phyloP scores from a whole-genome alignment of 2,329 filamentous ascomycete species.

The Aspergillus thermomutatus region DNA sequence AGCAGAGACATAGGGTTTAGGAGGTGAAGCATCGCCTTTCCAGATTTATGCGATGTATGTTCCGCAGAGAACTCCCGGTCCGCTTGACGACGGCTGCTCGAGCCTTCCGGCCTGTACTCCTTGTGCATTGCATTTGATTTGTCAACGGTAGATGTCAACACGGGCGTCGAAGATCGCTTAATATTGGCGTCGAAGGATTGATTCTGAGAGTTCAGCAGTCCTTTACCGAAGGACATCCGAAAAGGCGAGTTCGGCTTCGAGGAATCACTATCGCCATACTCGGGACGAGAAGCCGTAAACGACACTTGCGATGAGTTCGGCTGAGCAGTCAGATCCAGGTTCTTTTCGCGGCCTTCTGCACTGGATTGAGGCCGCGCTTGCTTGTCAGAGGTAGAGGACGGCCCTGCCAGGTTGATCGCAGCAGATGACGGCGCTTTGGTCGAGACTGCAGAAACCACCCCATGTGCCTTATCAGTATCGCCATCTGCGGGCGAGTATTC shows the following conservation, averaged over 20 bases:
- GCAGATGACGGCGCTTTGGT: conserved; percentile 26
- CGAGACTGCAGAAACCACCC: conserved; percentile 14
- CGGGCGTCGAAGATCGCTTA: conserved; percentile 28
- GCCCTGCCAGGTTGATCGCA: conserved; percentile 25
- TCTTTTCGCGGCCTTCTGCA: conserved; percentile 25
- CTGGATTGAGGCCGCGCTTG: conserved; percentile 29
- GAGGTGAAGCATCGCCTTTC: conserved; percentile 53
- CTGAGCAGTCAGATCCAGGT: conserved; percentile 20
- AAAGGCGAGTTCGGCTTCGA: conserved; percentile 36
- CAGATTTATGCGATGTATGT: conserved; percentile 29
- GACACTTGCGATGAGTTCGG: conserved; percentile 27
- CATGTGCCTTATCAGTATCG: conserved; percentile 22
- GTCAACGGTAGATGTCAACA: conserved; percentile 19
- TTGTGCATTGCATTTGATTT: conserved; percentile 19
- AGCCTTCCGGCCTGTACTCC: conserved; percentile 25
- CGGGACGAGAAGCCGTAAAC: conserved; percentile 15
- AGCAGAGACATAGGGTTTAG: conserved; percentile 61
- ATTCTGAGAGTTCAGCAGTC: conserved; percentile 20
- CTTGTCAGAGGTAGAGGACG: conserved; percentile 24
- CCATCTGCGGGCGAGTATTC: conserved; percentile 19
- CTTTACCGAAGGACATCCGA: conserved; percentile 33
- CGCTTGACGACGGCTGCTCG: conserved; percentile 18
- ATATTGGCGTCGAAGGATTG: conserved; percentile 20
- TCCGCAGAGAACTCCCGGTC: conserved; percentile 29
- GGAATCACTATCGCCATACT: conserved; percentile 26